Base-by-base conservation (phyloP, 2,329 filamentous ascomycete genomes). In the Scedosporium apiospermum region DNA sequence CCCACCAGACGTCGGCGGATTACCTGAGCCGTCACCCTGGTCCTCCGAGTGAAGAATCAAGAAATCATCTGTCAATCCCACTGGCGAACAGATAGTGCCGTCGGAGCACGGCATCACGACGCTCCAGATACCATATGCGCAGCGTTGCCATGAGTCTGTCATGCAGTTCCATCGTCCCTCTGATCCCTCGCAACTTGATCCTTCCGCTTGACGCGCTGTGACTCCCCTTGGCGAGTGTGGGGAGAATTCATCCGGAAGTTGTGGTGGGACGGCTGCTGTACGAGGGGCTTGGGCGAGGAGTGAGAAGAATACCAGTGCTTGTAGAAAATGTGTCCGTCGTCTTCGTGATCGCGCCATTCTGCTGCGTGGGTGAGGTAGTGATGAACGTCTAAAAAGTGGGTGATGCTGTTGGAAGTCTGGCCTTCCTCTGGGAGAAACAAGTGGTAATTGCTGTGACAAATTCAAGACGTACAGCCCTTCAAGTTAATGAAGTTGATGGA, bases 141-240 rank as follows among this genome's bases (percentile, higher is more conserved):
- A 83, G 30, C 80, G 76, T 70, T 83, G 81, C 72, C 78, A 83
- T 41, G 72, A 74, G 21, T 66, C 71, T 0, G 72, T 74, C 72
- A 83, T 77, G 72, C 81, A 83, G 70, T 82, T 81, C 81, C 81
- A 83, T 65, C 77, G 75, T n/a, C 81, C 80, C 64, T 83, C 80
- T 12, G 66, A 1, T 76, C 70, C 21, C 78, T 78, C 3, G 67
- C 69, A 12, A 70, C 64, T 64, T 75, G 68, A 14, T 68, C 67
- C n/a, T 70, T 69, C 27, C 62, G 65, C 55, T 61, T 51, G 61
- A 60, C 21, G 58, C 63, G 61, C 63, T 65, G 69, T 67, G 70
- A 62, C 71, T 68, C 71, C 69, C 68, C 67, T 69, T 66, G 61
- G 59, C 34, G 62, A 57, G 65, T 68, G 64, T 62, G 42, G 30